Percentiles rank a stretch among this genome's conserved stretches.
phyloP scores from a whole-genome alignment of 2,329 filamentous ascomycete species.

The Cladosporium colombiae region DNA sequence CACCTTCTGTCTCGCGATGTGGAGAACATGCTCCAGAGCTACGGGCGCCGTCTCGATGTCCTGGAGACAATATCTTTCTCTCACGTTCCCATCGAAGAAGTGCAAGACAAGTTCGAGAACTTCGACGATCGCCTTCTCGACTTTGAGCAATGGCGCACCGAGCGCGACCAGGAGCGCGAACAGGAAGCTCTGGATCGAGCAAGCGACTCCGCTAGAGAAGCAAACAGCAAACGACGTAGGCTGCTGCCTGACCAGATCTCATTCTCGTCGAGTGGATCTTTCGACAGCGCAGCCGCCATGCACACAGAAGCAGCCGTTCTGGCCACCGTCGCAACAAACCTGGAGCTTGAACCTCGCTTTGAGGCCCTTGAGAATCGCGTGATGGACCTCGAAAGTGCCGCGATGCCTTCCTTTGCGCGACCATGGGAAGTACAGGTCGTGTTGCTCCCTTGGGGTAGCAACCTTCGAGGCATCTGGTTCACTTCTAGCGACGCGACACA shows the following conservation, averaged over 20 bases:
- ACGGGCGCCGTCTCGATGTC: slow-evolving; percentile 63
- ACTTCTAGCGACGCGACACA: slow-evolving; percentile 42
- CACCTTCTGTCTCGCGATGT: slow-evolving; percentile 42
- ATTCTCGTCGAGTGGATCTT: slow-evolving; percentile 43
- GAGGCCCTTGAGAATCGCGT: slow-evolving; percentile 51
- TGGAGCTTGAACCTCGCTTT: slow-evolving; percentile 47
- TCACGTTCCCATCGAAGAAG: slow-evolving; percentile 65
- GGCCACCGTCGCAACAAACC: slow-evolving; percentile 36
- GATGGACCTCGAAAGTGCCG: slow-evolving; percentile 57
- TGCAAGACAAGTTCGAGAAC: slow-evolving; percentile 67
- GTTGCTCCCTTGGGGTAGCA: slow-evolving; percentile 67
- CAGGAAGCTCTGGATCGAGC: slow-evolving; percentile 31
- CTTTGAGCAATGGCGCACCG: slow-evolving; percentile 57
- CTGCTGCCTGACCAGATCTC: slow-evolving; percentile 37
- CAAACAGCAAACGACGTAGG: slow-evolving; percentile 36
- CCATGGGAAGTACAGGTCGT: slow-evolving; percentile 78
- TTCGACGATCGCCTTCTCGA: slow-evolving; percentile 69
- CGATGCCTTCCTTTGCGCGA: slow-evolving; percentile 60
- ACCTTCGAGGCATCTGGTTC: slow-evolving; percentile 57
- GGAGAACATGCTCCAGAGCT: slow-evolving; percentile 51
- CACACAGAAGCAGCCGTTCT: slow-evolving; percentile 38
- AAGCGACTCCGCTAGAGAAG: slow-evolving; percentile 27
- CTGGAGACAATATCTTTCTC: slow-evolving; percentile 72
- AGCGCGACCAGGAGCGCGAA: slow-evolving; percentile 32
- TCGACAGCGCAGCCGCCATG: slow-evolving; percentile 37